phyloP scores from a whole-genome alignment of 305 asterid genomes.

The Rubia tinctorum region DNA sequence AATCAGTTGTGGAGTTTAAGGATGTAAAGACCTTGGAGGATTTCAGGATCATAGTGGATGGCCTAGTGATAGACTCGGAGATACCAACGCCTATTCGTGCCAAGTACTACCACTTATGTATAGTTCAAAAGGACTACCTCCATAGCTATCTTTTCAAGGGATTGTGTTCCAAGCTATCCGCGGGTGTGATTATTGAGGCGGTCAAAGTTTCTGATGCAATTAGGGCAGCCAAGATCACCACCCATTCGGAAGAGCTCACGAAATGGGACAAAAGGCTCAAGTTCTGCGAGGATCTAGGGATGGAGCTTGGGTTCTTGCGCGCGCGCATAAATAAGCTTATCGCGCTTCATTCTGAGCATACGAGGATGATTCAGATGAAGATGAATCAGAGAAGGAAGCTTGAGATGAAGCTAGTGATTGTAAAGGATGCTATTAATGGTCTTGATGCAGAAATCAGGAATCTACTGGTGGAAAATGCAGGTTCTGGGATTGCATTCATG shows the following conservation, averaged over 20 bases:
- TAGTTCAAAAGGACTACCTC: slow-evolving; percentile 45
- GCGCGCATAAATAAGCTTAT: slow-evolving; percentile 34
- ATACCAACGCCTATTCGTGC: slow-evolving; percentile 33
- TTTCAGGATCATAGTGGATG: slow-evolving; percentile 46
- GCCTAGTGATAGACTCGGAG: slow-evolving; percentile 50
- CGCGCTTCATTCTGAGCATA: slow-evolving; percentile 22
- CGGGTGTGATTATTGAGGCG: slow-evolving; percentile 54
- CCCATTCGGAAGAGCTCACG: slow-evolving; percentile 21
- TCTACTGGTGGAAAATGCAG: slow-evolving; percentile 28
- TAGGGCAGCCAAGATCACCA: slow-evolving; percentile 29
- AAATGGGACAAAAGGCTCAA: slow-evolving; percentile 52
- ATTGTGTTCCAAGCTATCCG: slow-evolving; percentile 42
- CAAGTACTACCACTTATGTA: slow-evolving; percentile 58
- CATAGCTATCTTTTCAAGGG: slow-evolving; percentile 51
- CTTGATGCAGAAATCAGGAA: slow-evolving; percentile 36
- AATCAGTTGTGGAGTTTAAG: slow-evolving; percentile 30
- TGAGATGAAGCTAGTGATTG: background rate
- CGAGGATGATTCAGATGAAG: slow-evolving; percentile 21
- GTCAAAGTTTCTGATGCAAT: slow-evolving; percentile 67
- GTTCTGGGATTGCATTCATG: slow-evolving; percentile 27
- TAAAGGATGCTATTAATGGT: slow-evolving; percentile 15
- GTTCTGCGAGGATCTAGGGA: slow-evolving; percentile 61
- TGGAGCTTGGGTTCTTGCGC: slow-evolving; percentile 61
- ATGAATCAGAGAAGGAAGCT: slow-evolving; percentile 19
- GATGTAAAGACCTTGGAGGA: slow-evolving; percentile 38